Conservation (phyloP, 306 rosid genomes). For the Casuarina equisetifolia region DNA sequence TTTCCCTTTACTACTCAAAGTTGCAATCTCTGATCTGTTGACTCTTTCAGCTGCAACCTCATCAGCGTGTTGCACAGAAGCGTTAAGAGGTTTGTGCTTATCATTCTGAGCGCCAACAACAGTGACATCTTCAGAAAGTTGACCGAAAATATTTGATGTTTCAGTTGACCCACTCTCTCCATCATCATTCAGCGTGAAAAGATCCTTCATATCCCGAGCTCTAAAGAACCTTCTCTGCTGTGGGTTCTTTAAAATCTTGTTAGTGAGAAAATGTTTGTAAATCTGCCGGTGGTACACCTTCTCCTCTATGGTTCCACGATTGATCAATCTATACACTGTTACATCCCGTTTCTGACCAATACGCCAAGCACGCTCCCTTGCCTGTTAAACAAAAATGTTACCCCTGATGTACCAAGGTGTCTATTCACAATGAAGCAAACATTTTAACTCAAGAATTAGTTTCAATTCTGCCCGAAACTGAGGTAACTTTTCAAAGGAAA, state of each 20-base stretch:
- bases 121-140: conserved; percentile 66
- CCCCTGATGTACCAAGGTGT: conserved; percentile 22
- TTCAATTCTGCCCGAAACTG: conserved; percentile 18
- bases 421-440: conserved; percentile 10
- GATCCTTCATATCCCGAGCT: conserved; percentile 99
- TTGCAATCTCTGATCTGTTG: conserved; percentile 32
- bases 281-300: conserved; percentile 96
- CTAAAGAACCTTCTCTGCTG: conserved; percentile 96
- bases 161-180: conserved; percentile 75
- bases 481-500: conserved; percentile 27
- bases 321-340: conserved; percentile 86
- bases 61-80: conserved; percentile 30
- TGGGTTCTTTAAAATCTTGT: conserved; percentile 89
- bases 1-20: conserved; percentile 53
- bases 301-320: conserved; percentile 96
- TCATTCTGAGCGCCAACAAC: conserved; percentile 56
- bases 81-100: conserved; percentile 27
- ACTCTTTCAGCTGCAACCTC: conserved; percentile 35
- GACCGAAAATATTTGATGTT: conserved; percentile 80
- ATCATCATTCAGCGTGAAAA: conserved; percentile 70
- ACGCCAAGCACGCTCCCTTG: conserved; percentile 99
- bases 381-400: conserved; percentile 53
- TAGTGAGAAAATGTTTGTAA: conserved; percentile 94
- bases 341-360: conserved; percentile 98
- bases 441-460: conserved; percentile 17